Conservation (phyloP, 2,329 filamentous ascomycete genomes). For the Bipolaris oryzae region DNA sequence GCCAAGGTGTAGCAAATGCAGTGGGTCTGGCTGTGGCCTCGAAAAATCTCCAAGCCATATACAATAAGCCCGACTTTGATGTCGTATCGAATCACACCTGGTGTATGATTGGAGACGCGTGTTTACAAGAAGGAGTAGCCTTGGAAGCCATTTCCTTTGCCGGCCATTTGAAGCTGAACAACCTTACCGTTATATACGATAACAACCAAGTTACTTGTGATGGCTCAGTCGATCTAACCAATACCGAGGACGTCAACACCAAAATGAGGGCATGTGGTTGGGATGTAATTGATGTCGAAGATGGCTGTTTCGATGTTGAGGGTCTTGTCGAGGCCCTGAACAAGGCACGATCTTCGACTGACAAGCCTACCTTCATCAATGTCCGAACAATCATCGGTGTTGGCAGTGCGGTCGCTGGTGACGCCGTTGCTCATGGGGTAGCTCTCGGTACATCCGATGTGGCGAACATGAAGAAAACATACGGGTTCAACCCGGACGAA, state of each 20-base stretch:
- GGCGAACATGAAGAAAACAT: conserved; percentile 59
- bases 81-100: conserved; percentile 60
- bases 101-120: conserved; percentile 64
- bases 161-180: conserved; percentile 62
- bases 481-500: conserved; percentile 58
- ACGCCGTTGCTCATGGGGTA: conserved; percentile 63
- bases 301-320: conserved; percentile 60
- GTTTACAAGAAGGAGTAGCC: conserved; percentile 63
- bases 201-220: conserved; percentile 68
- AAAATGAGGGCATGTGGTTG: conserved; percentile 65
- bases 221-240: conserved; percentile 60
- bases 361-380: conserved; percentile 65
- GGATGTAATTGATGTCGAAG: conserved; percentile 61
- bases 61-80: conserved; percentile 57
- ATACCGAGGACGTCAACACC: conserved; percentile 61
- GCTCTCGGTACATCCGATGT: conserved; percentile 63
- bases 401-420: conserved; percentile 58
- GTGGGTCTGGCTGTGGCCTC: conserved; percentile 58
- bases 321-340: conserved; percentile 57
- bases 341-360: conserved; percentile 50
- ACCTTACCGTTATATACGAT: conserved; percentile 64
- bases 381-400: conserved; percentile 63
- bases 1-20: conserved; percentile 65
- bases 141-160: conserved; percentile 64
- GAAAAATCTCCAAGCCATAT: conserved; percentile 65